Evolutionary conservation across 73 alveolate genomes (phyloP), one percentile per base, ranked within the genome.

Genomic region (Tetrahymena thermophila): DNA sequence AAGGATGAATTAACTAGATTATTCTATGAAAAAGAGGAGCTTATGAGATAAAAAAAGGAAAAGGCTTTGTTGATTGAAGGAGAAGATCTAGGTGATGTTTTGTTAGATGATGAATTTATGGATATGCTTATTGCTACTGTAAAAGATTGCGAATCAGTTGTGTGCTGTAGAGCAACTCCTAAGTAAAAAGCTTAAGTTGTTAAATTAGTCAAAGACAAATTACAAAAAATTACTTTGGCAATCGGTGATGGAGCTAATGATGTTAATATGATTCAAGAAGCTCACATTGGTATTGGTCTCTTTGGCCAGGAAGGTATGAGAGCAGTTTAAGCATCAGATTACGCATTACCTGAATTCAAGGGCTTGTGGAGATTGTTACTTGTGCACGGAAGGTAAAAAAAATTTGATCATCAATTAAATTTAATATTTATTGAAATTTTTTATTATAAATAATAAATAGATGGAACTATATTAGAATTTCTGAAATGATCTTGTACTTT

Each of bases 191-290:
- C 99, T 23, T 97, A 98, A 94, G 99, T 99, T 84, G 99, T 99
- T 35, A 93, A 96, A 89, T 95, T 98, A 93, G 98, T 99, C 19
- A 98, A 98, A 94, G 94, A 97, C 35, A 94, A 97, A 93, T 83
- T 94, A 57, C 95, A 95, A 85, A 97, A 96, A 93, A 97, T 98
- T 44, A 99, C 99, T 58, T 96, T 98, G 35, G 99, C 99, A 13
- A 99, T 99, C 34, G 99, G 99, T 6, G 99, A 99, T 95, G 99
- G 99, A 44, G 99, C 99, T 7, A 99, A 99, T 97, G 99, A 99
- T 95, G 99, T 99, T 34, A 97, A 98, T 71, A 99, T 99, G 99
- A 99, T 99, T 58, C 94, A 97, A 97, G 99, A 99, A 95, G 99
- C 99, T 8, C 99, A 99, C 96, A 98, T 99, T 38, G 99, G 99